A percentile compares a stretch with the other conserved stretches of the same genome.
Evolutionary conservation across 441 rosid genomes (phyloP).

Genomic region (Populus trichocarpa): DNA sequence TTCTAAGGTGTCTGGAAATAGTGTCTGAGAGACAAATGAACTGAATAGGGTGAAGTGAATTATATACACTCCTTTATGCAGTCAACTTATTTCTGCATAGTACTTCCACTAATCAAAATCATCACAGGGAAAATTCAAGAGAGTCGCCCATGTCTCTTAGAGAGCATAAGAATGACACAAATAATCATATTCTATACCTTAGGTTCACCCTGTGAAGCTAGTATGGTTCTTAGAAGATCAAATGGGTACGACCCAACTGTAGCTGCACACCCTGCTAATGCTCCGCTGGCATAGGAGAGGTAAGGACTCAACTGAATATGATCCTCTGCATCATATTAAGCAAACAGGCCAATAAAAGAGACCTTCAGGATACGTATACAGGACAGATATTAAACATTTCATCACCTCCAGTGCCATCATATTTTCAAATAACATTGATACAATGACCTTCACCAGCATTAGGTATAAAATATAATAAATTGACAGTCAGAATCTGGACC

Average conservation of each 20-base stretch:
- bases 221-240: slow-evolving; percentile 85
- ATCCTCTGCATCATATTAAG: slow-evolving; percentile 58
- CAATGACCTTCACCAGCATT: not conserved
- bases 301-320: slow-evolving; percentile 83
- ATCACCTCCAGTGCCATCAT: not conserved
- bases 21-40: not conserved
- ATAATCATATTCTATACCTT: slow-evolving; percentile 45
- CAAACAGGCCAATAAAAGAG: not conserved
- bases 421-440: not conserved
- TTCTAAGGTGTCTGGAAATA: not conserved
- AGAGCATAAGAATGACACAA: not conserved
- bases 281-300: slow-evolving; percentile 83
- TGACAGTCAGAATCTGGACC: not conserved
- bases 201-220: slow-evolving; percentile 98
- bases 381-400: not conserved
- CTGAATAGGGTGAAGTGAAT: not conserved
- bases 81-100: not conserved
- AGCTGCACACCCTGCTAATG: slow-evolving; percentile 93
- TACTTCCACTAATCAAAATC: not conserved
- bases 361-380: not conserved
- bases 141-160: not conserved
- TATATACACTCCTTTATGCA: not conserved
- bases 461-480: not conserved
- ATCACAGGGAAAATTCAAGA: not conserved
- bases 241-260: slow-evolving; percentile 96